Percentiles rank a stretch among this genome's conserved stretches.
Evolutionary conservation across 2,329 filamentous ascomycete species (phyloP).

Genomic region (Alternaria sp.): DNA sequence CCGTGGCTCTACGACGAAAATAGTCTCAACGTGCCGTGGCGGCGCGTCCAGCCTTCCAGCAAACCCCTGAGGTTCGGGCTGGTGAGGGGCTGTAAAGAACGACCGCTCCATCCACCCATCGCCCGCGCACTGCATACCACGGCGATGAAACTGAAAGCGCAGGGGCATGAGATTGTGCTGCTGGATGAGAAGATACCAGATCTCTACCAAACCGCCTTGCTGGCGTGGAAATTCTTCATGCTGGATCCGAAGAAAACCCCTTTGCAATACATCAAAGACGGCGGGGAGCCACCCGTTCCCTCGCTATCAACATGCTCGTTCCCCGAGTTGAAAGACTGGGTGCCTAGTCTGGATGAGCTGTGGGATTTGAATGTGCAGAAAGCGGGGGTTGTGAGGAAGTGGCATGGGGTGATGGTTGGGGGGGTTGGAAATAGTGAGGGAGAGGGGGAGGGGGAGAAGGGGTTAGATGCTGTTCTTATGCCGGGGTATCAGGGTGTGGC

Average conservation of each 20-base stretch:
- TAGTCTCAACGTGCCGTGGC: conserved; percentile 56
- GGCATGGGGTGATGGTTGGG: conserved; percentile 48
- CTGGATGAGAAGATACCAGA: conserved; percentile 37
- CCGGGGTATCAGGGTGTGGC: conserved; percentile 59
- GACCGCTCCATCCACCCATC: conserved; percentile 60
- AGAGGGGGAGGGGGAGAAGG: conserved; percentile 35
- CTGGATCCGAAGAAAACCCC: conserved; percentile 47
- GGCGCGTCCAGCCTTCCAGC: conserved; percentile 25
- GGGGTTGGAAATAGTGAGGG: too few relatives aligned
- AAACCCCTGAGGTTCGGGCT: conserved; percentile 56
- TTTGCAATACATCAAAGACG: conserved; percentile 40
- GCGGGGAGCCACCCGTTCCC: conserved; percentile 54
- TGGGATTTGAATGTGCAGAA: conserved; percentile 52
- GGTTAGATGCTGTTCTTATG: conserved; percentile 59
- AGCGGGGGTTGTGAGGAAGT: conserved; percentile 46
- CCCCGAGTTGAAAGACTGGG: conserved; percentile 38
- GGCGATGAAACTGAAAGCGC: conserved; percentile 45
- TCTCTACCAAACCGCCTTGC: conserved; percentile 40
- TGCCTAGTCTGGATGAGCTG: conserved; percentile 48
- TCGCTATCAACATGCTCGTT: conserved; percentile 47
- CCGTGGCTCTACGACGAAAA: conserved; percentile 57
- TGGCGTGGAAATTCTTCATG: conserved; percentile 53
- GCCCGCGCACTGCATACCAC: conserved; percentile 54
- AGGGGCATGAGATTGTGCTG: conserved; percentile 54
- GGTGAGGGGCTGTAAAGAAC: conserved; percentile 54